Evolutionary conservation across 768 basidiomycete genomes (phyloP).

Genomic region (Suillus clintonianus): DNA sequence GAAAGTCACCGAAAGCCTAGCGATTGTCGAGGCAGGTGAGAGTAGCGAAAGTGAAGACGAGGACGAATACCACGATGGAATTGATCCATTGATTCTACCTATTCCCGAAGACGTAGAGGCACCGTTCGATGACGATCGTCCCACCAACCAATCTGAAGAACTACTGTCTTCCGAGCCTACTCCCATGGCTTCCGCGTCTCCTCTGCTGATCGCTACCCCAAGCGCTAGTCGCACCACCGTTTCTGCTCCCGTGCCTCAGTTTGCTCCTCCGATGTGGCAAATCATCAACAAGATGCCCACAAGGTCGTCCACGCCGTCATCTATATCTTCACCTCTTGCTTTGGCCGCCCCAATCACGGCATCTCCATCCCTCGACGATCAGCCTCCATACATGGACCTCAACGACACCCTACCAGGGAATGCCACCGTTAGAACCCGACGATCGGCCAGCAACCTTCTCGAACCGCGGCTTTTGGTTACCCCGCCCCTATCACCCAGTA

Average conservation of each 20-base stretch:
- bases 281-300: conserved; percentile 55
- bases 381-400: conserved; percentile 65
- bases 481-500: conserved; percentile 67
- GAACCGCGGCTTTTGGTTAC: conserved; percentile 69
- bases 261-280: conserved; percentile 48
- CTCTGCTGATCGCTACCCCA: conserved; percentile 23
- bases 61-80: conserved; percentile 35
- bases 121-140: conserved; percentile 10
- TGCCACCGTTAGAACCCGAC: conserved; percentile 59
- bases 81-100: conserved; percentile 13
- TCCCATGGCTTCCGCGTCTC: conserved; percentile 61
- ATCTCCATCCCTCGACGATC: conserved; percentile 57
- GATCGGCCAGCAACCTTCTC: conserved; percentile 64
- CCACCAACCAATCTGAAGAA: conserved; percentile 23
- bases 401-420: conserved; percentile 47
- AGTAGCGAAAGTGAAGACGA: conserved; percentile 48
- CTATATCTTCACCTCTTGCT: conserved; percentile 84
- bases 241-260: conserved; percentile 40
- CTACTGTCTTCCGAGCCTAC: conserved; percentile 60
- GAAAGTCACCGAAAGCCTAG: conserved; percentile 70
- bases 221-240: conserved; percentile 26
- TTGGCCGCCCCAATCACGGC: conserved; percentile 84
- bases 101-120: conserved; percentile 25
- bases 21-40: conserved; percentile 57
- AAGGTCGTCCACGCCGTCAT: conserved; percentile 86